Evolutionary conservation across 495 filamentous ascomycete species (phyloP).

Genomic region (Clohesyomyces aquaticus): DNA sequence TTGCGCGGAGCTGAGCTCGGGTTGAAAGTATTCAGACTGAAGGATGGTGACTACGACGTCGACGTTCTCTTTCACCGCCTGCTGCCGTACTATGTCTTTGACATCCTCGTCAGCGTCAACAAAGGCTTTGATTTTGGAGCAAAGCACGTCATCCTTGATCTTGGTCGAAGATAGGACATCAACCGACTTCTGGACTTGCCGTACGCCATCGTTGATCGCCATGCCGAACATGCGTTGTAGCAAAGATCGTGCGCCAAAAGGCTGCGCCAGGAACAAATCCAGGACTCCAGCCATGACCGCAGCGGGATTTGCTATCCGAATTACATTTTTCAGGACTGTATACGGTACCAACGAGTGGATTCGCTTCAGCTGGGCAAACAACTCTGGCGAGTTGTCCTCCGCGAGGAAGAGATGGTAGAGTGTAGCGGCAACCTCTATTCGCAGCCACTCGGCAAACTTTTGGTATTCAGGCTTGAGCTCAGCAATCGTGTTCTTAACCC

Average conservation of each 20-base stretch:
- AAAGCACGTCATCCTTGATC: constrained; percentile 78
- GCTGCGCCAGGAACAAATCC: constrained; percentile 93
- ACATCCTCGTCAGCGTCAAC: constrained; percentile 70
- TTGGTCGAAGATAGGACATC: constrained; percentile 68
- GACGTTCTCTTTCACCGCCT: constrained; percentile 69
- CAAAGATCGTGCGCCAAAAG: constrained; percentile 84
- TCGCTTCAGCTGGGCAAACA: constrained; percentile 90
- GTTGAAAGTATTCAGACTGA: constrained; percentile 70
- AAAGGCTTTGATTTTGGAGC: constrained; percentile 79
- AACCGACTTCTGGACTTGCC: constrained; percentile 79
- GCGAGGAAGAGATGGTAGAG: constrained; percentile 97
- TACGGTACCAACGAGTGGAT: constrained; percentile 96
- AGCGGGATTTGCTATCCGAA: constrained; percentile 92
- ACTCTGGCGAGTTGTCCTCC: constrained; percentile 94
- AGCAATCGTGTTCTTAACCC: constrained; percentile 78
- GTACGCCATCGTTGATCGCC: constrained; percentile 88
- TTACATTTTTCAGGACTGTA: constrained; percentile 90
- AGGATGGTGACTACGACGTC: constrained; percentile 86
- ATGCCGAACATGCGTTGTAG: constrained; percentile 92
- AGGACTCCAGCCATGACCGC: constrained; percentile 91
- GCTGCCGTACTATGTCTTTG: constrained; percentile 72
- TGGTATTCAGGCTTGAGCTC: constrained; percentile 93
- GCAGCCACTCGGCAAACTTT: constrained; percentile 97
- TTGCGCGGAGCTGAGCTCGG: constrained; percentile 70
- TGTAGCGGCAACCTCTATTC: constrained; percentile 95